Evolutionary conservation across 176 grass and related monocot species (phyloP).

Genomic region (Typha latifolia): DNA sequence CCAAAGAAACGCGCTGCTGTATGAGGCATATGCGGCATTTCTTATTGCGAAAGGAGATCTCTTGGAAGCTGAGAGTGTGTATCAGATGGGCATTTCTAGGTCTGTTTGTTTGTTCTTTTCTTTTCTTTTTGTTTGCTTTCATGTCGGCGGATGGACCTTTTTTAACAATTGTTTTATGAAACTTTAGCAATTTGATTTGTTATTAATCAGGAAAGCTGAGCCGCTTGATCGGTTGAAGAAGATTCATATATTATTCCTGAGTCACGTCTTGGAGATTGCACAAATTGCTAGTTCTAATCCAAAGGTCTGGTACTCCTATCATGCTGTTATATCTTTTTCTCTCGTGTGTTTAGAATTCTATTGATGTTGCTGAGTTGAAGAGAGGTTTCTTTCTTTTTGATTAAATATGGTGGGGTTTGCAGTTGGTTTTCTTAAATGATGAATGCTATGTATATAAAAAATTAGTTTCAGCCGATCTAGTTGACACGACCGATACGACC

Average conservation of each 20-base stretch:
- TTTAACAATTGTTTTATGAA: constrained; percentile 2
- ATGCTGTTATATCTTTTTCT: constrained; percentile 5
- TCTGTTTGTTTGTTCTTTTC: constrained; percentile 17
- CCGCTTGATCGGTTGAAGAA: constrained; percentile 63
- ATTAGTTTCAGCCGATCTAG: no score
- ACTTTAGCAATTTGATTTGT: constrained; percentile 18
- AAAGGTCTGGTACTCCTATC: constrained; percentile 37
- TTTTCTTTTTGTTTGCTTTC: not conserved
- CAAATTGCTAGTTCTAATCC: constrained; percentile 32
- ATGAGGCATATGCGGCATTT: constrained; percentile 71
- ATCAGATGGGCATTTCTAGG: constrained; percentile 53
- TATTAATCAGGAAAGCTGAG: constrained; percentile 55
- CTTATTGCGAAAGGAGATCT: constrained; percentile 34
- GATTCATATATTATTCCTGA: constrained; percentile 41
- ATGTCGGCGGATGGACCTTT: not conserved
- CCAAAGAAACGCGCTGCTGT: constrained; percentile 60
- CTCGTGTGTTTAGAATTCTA: not conserved
- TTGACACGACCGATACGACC: no score
- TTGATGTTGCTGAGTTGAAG: not conserved
- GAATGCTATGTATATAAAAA: no score
- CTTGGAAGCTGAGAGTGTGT: constrained; percentile 55
- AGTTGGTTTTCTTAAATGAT: no score
- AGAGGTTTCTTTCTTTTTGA: no score
- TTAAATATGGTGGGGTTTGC: no score
- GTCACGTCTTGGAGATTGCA: constrained; percentile 25